Percentiles rank a stretch among this genome's conserved stretches.
phyloP scores from a whole-genome alignment of 768 basidiomycete genomes.

The Mycena vitilis region DNA sequence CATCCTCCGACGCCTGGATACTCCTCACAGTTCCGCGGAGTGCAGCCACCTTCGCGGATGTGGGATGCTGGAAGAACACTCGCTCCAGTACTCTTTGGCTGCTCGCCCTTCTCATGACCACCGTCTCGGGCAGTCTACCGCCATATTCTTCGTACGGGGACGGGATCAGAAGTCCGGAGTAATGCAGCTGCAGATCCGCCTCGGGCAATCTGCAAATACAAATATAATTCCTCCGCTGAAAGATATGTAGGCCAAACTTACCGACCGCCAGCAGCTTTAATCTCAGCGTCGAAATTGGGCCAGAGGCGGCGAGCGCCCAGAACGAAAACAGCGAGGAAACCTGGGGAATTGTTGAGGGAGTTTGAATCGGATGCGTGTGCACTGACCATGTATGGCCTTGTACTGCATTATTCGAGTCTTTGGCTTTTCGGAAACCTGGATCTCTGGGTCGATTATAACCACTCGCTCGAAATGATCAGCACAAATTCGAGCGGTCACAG shows the following conservation, averaged over 20 bases:
- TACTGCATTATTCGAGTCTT: slow-evolving; percentile 38
- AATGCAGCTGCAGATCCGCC: slow-evolving; percentile 33
- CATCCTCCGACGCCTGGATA: slow-evolving; percentile 15
- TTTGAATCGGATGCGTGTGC: too few relatives aligned
- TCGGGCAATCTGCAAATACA: slow-evolving; percentile 17
- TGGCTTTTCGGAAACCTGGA: slow-evolving; percentile 24
- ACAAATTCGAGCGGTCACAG: slow-evolving; percentile 41
- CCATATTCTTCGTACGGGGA: slow-evolving; percentile 27
- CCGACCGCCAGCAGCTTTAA: slow-evolving; percentile 29
- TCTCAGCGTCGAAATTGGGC: slow-evolving; percentile 36
- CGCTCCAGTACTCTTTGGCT: slow-evolving; percentile 40
- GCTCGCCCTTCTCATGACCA: slow-evolving; percentile 34
- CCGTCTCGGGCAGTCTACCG: slow-evolving; percentile 29
- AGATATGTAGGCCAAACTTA: slow-evolving; percentile 23
- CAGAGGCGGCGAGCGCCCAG: slow-evolving; percentile 38
- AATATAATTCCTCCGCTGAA: neutral
- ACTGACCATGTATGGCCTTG: slow-evolving; percentile 33
- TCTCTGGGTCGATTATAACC: slow-evolving; percentile 43
- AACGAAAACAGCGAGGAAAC: slow-evolving; percentile 31
- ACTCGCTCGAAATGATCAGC: slow-evolving; percentile 44
- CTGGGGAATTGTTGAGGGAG: slow-evolving; percentile 4
- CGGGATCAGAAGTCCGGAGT: slow-evolving; percentile 31
- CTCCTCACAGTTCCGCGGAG: slow-evolving; percentile 26
- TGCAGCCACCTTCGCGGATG: slow-evolving; percentile 15
- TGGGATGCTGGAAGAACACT: slow-evolving; percentile 22